Evolutionary conservation across 2,329 filamentous ascomycete species (phyloP), one percentile per base, ranked within the genome.

Genomic region (Monilinia laxa): DNA sequence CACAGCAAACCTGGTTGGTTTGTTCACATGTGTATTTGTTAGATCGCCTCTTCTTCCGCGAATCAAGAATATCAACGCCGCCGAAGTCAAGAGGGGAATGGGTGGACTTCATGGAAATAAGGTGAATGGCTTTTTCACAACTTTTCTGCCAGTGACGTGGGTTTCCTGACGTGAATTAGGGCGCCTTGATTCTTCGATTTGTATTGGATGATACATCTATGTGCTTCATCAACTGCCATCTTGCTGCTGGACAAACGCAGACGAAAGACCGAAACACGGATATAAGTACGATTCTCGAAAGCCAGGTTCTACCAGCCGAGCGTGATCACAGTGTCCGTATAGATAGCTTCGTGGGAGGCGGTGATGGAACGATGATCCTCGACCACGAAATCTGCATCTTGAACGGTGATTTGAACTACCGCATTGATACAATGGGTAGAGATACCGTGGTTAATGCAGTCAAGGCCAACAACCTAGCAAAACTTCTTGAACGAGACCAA

Each of bases 311-410:
- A n/a, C 90, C 92, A 0, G 78, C 83, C 0, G 90, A 95, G 76
- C 83, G 83, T 54, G 90, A 93, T 71, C 80, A 87, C 0, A 83
- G 81, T 4, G 82, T 85, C 5, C 86, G 92, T 9, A 83, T 90
- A 49, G 91, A 97, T 76, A 90, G 87, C 70, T 99, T 90, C 75
- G 85, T 93, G 9, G 91, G 92, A 35, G 95, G 95, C n/a, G 95
- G 95, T 55, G 95, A 99, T 76, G 95, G 95, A 9, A 89, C 88
- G 52, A 93, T 97, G 89, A 91, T 99, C 67, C 83, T 98, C 67
- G 95, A 99, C 75, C 95, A 99, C 75, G 95, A 99, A 79, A 90
- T 99, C n/a, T 97, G 94, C 77, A 87, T 99, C 58, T 80, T 98
- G 53, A 98, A 98, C 74, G 95, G 95, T 38, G 95, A 99, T 77